Base-by-base conservation (phyloP, 495 filamentous ascomycete species). In the Xylaria palmicola region DNA sequence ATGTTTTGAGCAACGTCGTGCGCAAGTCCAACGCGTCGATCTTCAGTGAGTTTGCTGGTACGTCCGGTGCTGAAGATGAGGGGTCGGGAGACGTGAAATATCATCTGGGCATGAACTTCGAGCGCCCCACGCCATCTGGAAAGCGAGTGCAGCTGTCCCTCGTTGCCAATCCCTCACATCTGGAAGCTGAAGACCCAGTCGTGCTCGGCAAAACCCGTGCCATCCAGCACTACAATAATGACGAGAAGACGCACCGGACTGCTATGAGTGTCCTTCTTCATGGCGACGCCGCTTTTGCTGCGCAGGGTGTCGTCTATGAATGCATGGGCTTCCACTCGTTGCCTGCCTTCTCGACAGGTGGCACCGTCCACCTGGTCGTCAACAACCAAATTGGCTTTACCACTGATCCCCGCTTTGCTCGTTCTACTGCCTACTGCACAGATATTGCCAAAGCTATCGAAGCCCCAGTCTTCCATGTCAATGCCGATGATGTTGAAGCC, bases 381-480 rank as follows among this genome's bases (percentile, higher is more conserved):
- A 98, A 98, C 86, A 98, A 98, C 84, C 94, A 98, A 81, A 98
- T 98, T 74, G 94, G 94, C 73, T 98, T 98, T 83, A 98, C 94
- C 56, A 98, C 94, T n/a, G 94, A 98, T 74, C 94, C 94, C 65
- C 92, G 94, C 59, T 98, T 93, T 74, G 85, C 94, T 66, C 92
- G 94, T 65, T 98, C 94, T 22, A 98, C 94, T 48, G 90, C 94
- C 56, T 98, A 98, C 83, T 98, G 94, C 79, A 97, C 94, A 17
- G 94, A 98, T 75, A 97, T 98, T 71, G 95, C 94, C 71, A 98
- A 98, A 82, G 88, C 93, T 24, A 97, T 98, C 65, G 95, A 98
- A 65, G 95, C 94, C 13, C 94, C 94, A 34, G 90, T 98, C 36
- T 98, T 98, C 86, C 94, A 98, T 81, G 94, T 98, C 63, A 98